Evolutionary conservation across 208 protist species (phyloP).

Genomic region (Trypanosomatidae sp.): DNA sequence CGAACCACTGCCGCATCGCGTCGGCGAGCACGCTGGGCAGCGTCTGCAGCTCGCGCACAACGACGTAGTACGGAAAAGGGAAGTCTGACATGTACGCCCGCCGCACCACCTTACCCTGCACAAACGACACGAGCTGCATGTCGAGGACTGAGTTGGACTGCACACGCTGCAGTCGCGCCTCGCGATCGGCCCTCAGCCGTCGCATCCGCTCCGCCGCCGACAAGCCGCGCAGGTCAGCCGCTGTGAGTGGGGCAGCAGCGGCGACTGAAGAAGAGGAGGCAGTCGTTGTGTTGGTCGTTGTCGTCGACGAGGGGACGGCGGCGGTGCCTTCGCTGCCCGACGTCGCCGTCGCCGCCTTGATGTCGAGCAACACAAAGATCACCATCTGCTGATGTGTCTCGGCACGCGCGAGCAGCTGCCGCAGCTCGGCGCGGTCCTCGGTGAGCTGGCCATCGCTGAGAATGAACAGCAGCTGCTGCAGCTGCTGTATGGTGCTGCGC

Average conservation of each 20-base stretch:
- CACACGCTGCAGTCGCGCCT: slow-evolving; percentile 62
- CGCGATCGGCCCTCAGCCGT: slow-evolving; percentile 73
- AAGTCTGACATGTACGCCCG: slow-evolving; percentile 97
- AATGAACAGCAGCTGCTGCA: slow-evolving; percentile 96
- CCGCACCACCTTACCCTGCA: slow-evolving; percentile 65
- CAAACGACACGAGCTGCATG: slow-evolving; percentile 87
- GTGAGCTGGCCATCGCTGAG: slow-evolving; percentile 96
- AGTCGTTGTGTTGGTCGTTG: background rate
- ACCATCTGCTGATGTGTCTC: slow-evolving; percentile 91
- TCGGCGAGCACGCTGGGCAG: slow-evolving; percentile 96
- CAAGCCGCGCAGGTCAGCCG: slow-evolving; percentile 40
- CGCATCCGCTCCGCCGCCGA: slow-evolving; percentile 72
- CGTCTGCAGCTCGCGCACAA: slow-evolving; percentile 93
- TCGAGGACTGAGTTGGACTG: slow-evolving; percentile 83
- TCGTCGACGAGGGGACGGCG: no score
- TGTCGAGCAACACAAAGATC: slow-evolving; percentile 93
- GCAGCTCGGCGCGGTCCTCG: slow-evolving; percentile 72
- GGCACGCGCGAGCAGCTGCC: slow-evolving; percentile 71
- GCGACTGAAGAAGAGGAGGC: background rate
- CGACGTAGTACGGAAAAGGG: slow-evolving; percentile 99
- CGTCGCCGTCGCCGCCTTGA: slow-evolving; percentile 14
- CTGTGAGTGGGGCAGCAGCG: slow-evolving; percentile 10
- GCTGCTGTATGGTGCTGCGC: slow-evolving; percentile 70
- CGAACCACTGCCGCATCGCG: slow-evolving; percentile 99
- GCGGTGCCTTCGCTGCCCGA: background rate